A percentile compares a stretch with the other conserved stretches of the same genome.
These are phyloP conservation scores for Colletotrichum chrysophilum DNA, from an alignment of 2,329 filamentous ascomycete genomes.

Conservation along the genomic window DNA sequence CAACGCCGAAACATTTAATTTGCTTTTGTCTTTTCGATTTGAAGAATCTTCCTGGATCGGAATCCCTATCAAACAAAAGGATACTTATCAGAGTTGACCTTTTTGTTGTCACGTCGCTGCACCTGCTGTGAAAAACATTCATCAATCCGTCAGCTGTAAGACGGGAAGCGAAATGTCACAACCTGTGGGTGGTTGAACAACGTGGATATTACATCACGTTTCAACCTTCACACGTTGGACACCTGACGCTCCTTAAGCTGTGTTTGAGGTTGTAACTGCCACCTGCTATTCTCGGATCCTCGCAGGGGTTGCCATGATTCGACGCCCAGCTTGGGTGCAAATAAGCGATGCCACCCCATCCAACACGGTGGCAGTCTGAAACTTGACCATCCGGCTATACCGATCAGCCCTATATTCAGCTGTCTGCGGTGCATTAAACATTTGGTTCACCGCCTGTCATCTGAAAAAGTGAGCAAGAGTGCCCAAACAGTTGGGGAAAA, in stretches of 20 bases:
- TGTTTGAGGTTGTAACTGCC: neutral
- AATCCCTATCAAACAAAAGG: too few species aligned
- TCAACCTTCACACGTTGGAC: neutral
- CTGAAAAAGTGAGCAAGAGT: neutral
- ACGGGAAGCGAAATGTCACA: too few species aligned
- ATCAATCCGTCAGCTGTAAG: too few species aligned
- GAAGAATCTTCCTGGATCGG: too few species aligned
- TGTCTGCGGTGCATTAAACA: neutral
- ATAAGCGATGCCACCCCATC: neutral
- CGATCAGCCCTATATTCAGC: neutral
- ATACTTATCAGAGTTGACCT: too few species aligned
- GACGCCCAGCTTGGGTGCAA: neutral
- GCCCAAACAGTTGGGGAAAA: neutral
- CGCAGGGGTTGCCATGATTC: neutral
- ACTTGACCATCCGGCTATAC: neutral
- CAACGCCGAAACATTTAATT: neutral
- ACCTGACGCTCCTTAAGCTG: neutral
- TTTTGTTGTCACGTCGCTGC: too few species aligned
- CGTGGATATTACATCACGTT: neutral
- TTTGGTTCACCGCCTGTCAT: neutral
- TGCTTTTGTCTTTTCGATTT: too few species aligned
- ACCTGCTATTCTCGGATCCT: neutral
- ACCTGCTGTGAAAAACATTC: too few species aligned
- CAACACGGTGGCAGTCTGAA: neutral
- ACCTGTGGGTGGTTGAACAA: neutral